Base-by-base conservation (phyloP, 306 rosid genomes). In the Luffa aegyptiaca region DNA sequence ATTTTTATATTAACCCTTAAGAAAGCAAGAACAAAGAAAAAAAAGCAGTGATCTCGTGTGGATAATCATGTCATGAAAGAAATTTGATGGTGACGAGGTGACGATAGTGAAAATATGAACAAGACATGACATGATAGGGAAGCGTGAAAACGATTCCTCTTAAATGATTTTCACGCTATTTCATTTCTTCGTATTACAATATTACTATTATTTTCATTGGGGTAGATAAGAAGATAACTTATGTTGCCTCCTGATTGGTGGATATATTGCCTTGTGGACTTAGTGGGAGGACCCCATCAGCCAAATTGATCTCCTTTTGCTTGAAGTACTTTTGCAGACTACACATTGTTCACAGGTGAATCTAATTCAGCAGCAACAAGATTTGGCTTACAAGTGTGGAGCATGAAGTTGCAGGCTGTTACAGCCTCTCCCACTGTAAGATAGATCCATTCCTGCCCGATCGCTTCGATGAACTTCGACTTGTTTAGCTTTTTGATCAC, bases 351-450 rank as follows among this genome's bases (percentile, higher is more conserved):
- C 53, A 81, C 14, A 9, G 51, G 35, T 35, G 79, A 75, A n/a
- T 62, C 63, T 51, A 35, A 33, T 49, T 69, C 77, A 12, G 77
- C 37, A 36, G 56, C 62, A 53, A 48, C 75, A 41, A 11, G 80
- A 45, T 63, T 76, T 31, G 83, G 77, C 81, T 89, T 89, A 65
- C 77, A 77, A 31, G 84, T 66, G 55, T 80, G 87, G 17, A 83
- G 75, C 86, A 56, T 65, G 73, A 80, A 81, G 56, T 79, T 81
- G 77, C 90, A 87, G 20, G 88, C 90, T 9, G 85, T 65, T 31
- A 87, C 90, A 46, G 90, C 90, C 76, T 85, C 90, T 80, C 79
- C 88, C 69, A 87, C 86, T 1, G 90, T 87, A 14, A 87, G 86
- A 58, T 83, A 85, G 75, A 87, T 81, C 86, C 86, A 85, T 82